A percentile compares a stretch with the other conserved stretches of the same genome.
Evolutionary conservation across 441 rosid genomes (phyloP).

Genomic region (Croton laevigatus): DNA sequence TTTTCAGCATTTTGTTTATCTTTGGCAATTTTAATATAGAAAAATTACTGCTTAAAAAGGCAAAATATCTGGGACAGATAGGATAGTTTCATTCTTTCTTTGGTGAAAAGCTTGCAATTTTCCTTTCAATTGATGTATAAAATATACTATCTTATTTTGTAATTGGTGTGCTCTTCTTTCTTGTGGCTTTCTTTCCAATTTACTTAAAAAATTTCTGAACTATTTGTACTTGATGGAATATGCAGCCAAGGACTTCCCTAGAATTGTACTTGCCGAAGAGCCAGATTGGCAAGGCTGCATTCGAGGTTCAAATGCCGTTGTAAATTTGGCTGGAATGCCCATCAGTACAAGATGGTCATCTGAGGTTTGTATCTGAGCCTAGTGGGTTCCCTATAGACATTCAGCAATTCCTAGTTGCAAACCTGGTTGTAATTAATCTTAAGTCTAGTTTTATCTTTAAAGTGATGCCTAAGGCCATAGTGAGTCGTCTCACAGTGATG

Average conservation of each 20-base stretch:
- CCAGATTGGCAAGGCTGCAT: slow-evolving; percentile 68
- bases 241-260: slow-evolving; percentile 68
- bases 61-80: neutral
- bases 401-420: neutral
- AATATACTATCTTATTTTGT: neutral
- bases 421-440: neutral
- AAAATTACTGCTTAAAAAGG: neutral
- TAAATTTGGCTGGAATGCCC: slow-evolving; percentile 90
- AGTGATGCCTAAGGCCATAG: neutral
- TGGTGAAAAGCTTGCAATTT: neutral
- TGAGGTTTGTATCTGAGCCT: slow-evolving; percentile 50
- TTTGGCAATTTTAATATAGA: neutral
- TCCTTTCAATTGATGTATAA: neutral
- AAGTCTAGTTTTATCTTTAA: neutral
- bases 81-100: neutral
- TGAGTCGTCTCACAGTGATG: neutral
- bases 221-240: slow-evolving; percentile 19
- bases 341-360: slow-evolving; percentile 95
- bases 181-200: too few relatives aligned
- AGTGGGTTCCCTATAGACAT: neutral
- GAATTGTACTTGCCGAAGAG: slow-evolving; percentile 71
- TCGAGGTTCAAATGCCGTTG: slow-evolving; percentile 80
- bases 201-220: too few relatives aligned
- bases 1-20: slow-evolving; percentile 10
- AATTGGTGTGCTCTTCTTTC: neutral